These are phyloP conservation scores for Botrytis deweyae DNA, from an alignment of 2,329 filamentous ascomycete genomes.

Conservation along the genomic window DNA sequence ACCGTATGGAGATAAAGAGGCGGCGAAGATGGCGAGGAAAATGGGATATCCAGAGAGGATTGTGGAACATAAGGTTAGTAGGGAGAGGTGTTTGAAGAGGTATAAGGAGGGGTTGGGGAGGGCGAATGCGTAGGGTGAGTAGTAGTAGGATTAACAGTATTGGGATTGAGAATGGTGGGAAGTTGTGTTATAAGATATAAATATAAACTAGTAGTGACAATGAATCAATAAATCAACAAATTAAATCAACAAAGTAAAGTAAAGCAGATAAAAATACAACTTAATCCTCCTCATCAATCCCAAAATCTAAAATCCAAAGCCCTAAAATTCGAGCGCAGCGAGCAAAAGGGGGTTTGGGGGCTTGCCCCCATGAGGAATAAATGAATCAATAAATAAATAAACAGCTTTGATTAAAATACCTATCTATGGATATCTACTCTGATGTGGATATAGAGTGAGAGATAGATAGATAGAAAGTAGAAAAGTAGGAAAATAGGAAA, in stretches of 20 bases:
- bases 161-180: not conserved
- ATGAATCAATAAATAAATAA: too few species aligned
- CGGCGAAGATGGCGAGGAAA: conserved; percentile 57
- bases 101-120: conserved; percentile 67
- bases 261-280: accelerated
- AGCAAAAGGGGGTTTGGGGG: conserved; percentile 2
- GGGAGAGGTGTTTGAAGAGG: conserved; percentile 64
- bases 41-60: conserved; percentile 72
- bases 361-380: not conserved
- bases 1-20: conserved; percentile 71
- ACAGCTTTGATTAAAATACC: too few species aligned
- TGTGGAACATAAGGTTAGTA: conserved; percentile 69
- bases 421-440: not conserved
- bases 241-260: too few species aligned
- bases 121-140: conserved; percentile 38
- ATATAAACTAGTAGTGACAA: too few species aligned
- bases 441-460: not conserved
- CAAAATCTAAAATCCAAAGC: not conserved
- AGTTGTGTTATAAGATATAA: not conserved
- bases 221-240: too few species aligned
- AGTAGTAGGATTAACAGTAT: too few species aligned
- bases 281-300: not conserved
- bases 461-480: too few species aligned
- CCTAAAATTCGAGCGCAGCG: not conserved
- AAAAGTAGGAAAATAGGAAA: too few species aligned